These are phyloP conservation scores for Serendipita sp. DNA, from an alignment of 768 basidiomycete genomes.

Conservation along the genomic window DNA sequence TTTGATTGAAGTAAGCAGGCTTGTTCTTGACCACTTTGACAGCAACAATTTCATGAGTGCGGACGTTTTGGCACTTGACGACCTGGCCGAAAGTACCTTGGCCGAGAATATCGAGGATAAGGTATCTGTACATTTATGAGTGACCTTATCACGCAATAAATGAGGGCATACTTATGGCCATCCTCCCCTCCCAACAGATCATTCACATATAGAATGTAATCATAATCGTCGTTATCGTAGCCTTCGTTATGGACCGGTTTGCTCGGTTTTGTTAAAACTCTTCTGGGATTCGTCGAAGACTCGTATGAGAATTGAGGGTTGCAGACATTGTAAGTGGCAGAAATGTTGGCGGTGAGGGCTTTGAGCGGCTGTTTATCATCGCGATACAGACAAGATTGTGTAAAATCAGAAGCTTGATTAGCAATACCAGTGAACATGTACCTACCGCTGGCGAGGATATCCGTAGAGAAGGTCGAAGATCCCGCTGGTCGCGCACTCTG, in stretches of 20 bases:
- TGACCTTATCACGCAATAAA: neutral
- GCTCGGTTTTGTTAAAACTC: conserved; percentile 95
- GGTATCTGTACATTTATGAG: conserved; percentile 42
- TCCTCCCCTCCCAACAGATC: conserved; percentile 92
- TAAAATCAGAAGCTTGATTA: conserved; percentile 53
- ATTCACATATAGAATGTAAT: conserved; percentile 98
- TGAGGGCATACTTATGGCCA: conserved; percentile 70
- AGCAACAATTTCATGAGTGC: conserved; percentile 95
- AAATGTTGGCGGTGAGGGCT: conserved; percentile 69
- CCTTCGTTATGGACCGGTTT: conserved; percentile 93
- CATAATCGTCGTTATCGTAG: conserved; percentile 97
- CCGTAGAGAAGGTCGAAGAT: conserved; percentile 54
- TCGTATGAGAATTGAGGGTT: conserved; percentile 94
- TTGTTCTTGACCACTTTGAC: conserved; percentile 99
- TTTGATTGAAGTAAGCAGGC: conserved; percentile 98
- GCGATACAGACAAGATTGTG: conserved; percentile 32
- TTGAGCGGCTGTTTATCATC: conserved; percentile 31
- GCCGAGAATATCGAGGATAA: conserved; percentile 94
- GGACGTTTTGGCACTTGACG: conserved; percentile 99
- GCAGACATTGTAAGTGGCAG: conserved; percentile 87
- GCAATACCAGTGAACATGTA: conserved; percentile 48
- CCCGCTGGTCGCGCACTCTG: conserved; percentile 57
- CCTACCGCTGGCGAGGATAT: conserved; percentile 46
- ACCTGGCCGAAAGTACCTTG: conserved; percentile 99
- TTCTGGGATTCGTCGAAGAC: conserved; percentile 81